These are phyloP conservation scores for Neurospora sp. DNA, from an alignment of 2,329 filamentous ascomycete genomes.

Conservation along the genomic window DNA sequence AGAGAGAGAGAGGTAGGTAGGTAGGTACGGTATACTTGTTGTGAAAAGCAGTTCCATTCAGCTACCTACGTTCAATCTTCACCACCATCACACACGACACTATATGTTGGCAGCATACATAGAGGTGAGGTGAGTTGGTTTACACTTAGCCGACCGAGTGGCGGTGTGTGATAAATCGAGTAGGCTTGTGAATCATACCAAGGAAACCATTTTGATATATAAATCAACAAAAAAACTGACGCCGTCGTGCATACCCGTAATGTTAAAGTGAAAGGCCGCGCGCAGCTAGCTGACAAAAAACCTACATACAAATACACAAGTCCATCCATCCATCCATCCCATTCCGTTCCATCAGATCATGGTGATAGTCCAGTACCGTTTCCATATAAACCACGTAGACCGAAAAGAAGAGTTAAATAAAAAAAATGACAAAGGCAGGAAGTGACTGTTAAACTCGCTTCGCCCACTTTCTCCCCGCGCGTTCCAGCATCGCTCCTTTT, in stretches of 20 bases:
- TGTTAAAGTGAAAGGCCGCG: background rate
- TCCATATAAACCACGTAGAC: background rate
- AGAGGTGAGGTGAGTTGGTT: too few species aligned
- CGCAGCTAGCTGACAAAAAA: background rate
- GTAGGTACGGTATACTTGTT: too few species aligned
- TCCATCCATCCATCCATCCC: background rate
- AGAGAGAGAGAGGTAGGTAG: too few species aligned
- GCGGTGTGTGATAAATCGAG: too few species aligned
- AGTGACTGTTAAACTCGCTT: conserved; percentile 16
- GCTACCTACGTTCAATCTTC: too few species aligned
- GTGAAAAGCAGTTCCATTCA: too few species aligned
- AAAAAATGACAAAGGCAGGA: background rate
- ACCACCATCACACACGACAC: too few species aligned
- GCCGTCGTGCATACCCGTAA: background rate
- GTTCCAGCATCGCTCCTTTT: background rate
- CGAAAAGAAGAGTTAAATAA: background rate
- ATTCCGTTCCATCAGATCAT: background rate
- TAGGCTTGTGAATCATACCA: too few species aligned
- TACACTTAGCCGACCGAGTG: too few species aligned
- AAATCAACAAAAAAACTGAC: background rate
- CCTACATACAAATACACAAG: background rate
- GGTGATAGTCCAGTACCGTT: background rate
- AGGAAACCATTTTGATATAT: too few species aligned
- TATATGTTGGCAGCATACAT: too few species aligned
- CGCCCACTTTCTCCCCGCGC: background rate